Base-by-base conservation (phyloP, 805 yeast genomes). In the Barnettozyma sucrosica region DNA sequence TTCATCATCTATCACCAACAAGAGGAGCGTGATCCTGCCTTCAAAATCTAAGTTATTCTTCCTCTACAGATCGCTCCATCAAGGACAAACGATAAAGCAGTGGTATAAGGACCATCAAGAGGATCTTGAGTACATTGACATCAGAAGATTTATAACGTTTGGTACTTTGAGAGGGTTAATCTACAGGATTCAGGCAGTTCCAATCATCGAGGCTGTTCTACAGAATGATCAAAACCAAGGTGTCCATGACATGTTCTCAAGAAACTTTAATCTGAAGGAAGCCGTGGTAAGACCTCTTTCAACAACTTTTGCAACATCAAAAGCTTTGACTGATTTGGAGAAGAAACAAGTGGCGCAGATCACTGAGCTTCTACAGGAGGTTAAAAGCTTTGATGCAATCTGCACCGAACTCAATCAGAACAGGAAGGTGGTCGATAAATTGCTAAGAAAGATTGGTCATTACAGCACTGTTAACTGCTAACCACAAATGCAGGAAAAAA, bases 151-250 rank as follows among this genome's bases (percentile, higher is more conserved):
- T 56, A 70, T 93, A 19, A 80, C 89, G 18, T 93, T 90, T 70
- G 99, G 99, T 1, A 75, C 88, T 2, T 69, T 88, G 21, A 77
- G 89, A 51, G 89, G 95, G 0, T 58, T 93, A 6, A 83, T 95
- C 8, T 89, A 89, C 61, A 68, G 97, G 44, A 85, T 89, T 1
- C 76, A 85, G 47, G 70, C 89, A 19, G 87, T 79, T 59, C 97
- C 98, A 0, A 47, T 58, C 9, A 50, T 56, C 19, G 62, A 56
- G 25, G 46, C 57, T 8, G 46, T 52, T 16, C 30, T 56, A 20
- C 45, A 47, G 14, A 42, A 50, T 25, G 65, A 51, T 34, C 56
- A 23, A 11, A 42, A 47, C 14, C 25, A 41, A 16, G 34, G 36
- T 36, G 32, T 50, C 48, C 51, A 19, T 7, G 53, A 48, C n/a